Conservation (phyloP, 306 rosid genomes). For the Pachyrhizus erosus region DNA sequence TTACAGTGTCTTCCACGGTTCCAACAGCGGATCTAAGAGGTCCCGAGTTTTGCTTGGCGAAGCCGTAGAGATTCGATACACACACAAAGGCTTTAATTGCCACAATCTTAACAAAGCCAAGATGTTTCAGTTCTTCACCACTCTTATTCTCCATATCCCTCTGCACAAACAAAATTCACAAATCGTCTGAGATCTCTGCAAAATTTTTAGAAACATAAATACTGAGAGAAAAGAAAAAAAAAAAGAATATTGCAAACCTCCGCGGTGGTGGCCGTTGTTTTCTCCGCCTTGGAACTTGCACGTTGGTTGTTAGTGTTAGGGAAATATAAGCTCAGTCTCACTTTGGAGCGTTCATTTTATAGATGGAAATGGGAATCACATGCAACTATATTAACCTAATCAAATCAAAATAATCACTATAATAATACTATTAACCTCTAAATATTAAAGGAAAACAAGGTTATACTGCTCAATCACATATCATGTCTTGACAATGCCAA, state of each 20-base stretch:
- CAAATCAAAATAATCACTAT: too few species aligned
- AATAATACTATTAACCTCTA: too few species aligned
- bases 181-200: background rate
- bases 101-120: conserved; percentile 64
- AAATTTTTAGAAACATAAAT: background rate
- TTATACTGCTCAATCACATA: too few species aligned
- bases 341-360: background rate
- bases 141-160: conserved; percentile 48
- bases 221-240: background rate
- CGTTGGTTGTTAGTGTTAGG: background rate
- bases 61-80: conserved; percentile 64
- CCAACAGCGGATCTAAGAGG: conserved; percentile 69
- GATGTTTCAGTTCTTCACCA: conserved; percentile 59
- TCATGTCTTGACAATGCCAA: too few species aligned
- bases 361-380: background rate
- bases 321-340: background rate
- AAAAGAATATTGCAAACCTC: conserved; percentile 28
- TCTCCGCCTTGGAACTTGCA: background rate
- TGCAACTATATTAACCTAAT: background rate
- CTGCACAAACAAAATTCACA: conserved; percentile 38
- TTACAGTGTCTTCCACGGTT: conserved; percentile 66
- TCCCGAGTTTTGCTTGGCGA: conserved; percentile 74
- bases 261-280: conserved; percentile 38
- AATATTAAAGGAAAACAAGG: background rate
- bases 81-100: conserved; percentile 63